Conservation (phyloP, 1,284 basidiomycete species). For the Boletus semigastroideus region DNA sequence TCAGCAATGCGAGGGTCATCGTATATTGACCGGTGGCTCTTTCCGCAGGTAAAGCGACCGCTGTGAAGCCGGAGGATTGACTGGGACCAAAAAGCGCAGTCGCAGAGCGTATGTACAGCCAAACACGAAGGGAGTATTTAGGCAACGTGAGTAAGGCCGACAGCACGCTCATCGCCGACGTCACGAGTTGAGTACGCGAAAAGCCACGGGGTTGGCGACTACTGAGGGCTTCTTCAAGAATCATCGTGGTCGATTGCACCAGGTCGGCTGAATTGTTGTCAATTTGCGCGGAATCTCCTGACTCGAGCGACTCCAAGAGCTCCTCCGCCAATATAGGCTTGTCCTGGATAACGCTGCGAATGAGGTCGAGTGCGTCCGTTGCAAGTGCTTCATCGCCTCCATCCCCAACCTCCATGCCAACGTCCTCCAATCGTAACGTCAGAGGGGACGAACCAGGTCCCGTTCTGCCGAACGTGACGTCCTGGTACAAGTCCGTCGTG, state of each 20-base stretch:
- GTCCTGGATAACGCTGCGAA: slow-evolving; percentile 72
- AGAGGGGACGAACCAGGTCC: slow-evolving; percentile 40
- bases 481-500: slow-evolving; percentile 45
- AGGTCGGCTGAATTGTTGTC: slow-evolving; percentile 47
- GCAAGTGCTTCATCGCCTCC: slow-evolving; percentile 61
- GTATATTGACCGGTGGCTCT: slow-evolving; percentile 72
- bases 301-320: slow-evolving; percentile 69
- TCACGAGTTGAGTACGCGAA: slow-evolving; percentile 65
- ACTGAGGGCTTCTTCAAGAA: slow-evolving; percentile 79
- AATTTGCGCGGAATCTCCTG: slow-evolving; percentile 11
- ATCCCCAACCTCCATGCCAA: slow-evolving; percentile 63
- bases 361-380: slow-evolving; percentile 75
- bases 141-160: slow-evolving; percentile 75
- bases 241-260: slow-evolving; percentile 77
- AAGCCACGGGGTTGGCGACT: slow-evolving; percentile 49
- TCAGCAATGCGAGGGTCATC: slow-evolving; percentile 76
- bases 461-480: slow-evolving; percentile 50
- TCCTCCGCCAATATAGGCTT: slow-evolving; percentile 62
- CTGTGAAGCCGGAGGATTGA: slow-evolving; percentile 51
- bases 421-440: slow-evolving; percentile 58
- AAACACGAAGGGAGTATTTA: slow-evolving; percentile 74
- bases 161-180: slow-evolving; percentile 78
- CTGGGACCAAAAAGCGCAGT: slow-evolving; percentile 70
- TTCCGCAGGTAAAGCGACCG: slow-evolving; percentile 70
- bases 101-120: slow-evolving; percentile 83